Conservation (phyloP, 176 grass and related monocot genomes). For the Calamus simplicifolius region DNA sequence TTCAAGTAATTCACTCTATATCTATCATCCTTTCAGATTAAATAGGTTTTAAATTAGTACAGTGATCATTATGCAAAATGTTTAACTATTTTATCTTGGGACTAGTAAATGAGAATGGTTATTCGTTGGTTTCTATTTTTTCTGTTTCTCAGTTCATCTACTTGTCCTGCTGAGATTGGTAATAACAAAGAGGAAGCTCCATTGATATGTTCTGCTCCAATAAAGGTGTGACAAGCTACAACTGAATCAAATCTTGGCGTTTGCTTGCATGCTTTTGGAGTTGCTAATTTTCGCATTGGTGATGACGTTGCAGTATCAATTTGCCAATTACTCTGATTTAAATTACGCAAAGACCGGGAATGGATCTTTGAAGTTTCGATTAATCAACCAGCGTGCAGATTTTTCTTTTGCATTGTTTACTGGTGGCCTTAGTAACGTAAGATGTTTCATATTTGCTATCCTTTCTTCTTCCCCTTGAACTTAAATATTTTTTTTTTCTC, state of each 20-base stretch:
- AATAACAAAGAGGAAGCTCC: conserved; percentile 29
- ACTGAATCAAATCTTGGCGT: not conserved
- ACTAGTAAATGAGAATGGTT: not conserved
- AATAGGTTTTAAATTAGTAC: too few species aligned
- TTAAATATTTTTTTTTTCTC: too few species aligned
- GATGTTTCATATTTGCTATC: not conserved
- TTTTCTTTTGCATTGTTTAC: conserved; percentile 74
- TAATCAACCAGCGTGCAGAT: conserved; percentile 82
- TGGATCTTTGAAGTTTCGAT: conserved; percentile 40
- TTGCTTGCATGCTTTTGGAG: not conserved
- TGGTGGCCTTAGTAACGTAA: conserved; percentile 63
- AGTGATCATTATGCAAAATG: not conserved
- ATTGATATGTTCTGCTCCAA: conserved; percentile 61
- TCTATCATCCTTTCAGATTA: too few species aligned
- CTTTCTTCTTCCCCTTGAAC: too few species aligned
- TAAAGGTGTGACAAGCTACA: conserved; percentile 41
- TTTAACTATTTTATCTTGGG: not conserved
- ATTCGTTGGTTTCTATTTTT: not conserved
- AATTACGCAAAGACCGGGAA: conserved; percentile 32
- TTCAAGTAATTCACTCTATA: conserved; percentile 43
- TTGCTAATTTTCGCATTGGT: conserved; percentile 5
- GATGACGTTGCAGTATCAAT: conserved; percentile 44
- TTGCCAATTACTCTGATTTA: conserved; percentile 49
- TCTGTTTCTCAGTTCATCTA: conserved; percentile 34
- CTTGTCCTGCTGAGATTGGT: conserved; percentile 34